Conservation (phyloP, 768 basidiomycete genomes). For the Kwoniella europaea region DNA sequence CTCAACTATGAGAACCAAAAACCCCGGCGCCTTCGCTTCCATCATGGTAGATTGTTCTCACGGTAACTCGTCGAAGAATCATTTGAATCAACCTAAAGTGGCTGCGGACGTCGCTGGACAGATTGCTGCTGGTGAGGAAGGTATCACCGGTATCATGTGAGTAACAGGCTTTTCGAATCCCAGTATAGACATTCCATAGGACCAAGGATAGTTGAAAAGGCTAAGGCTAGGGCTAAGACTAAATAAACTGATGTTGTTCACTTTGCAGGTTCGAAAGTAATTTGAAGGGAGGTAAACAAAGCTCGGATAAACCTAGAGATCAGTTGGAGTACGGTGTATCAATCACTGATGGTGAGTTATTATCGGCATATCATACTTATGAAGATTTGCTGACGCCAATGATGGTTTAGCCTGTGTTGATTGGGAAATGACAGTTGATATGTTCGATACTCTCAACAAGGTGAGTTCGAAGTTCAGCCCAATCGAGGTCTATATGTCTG, state of each 20-base stretch:
- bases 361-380: constrained; percentile 8
- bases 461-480: constrained; percentile 28
- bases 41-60: constrained; percentile 92
- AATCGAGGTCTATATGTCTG: too few relatives aligned
- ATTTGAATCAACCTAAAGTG: constrained; percentile 83
- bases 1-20: constrained; percentile 43
- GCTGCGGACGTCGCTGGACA: constrained; percentile 81
- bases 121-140: constrained; percentile 47
- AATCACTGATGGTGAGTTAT: constrained; percentile 52
- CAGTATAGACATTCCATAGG: too few relatives aligned
- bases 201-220: too few relatives aligned
- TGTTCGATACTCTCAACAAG: constrained; percentile 53
- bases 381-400: neutral
- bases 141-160: constrained; percentile 47
- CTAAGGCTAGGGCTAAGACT: too few relatives aligned
- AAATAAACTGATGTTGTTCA: neutral
- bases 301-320: constrained; percentile 46
- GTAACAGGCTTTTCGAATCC: constrained; percentile 1
- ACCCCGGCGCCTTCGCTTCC: constrained; percentile 61
- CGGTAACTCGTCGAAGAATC: constrained; percentile 92
- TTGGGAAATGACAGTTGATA: constrained; percentile 72
- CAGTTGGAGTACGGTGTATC: constrained; percentile 60
- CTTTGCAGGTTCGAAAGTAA: constrained; percentile 85
- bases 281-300: constrained; percentile 62
- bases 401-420: constrained; percentile 70